Percentiles rank a stretch among this genome's conserved stretches.
These are phyloP conservation scores for Blastobotrys mokoenaii DNA, from an alignment of 805 yeast genomes.

Conservation along the genomic window DNA sequence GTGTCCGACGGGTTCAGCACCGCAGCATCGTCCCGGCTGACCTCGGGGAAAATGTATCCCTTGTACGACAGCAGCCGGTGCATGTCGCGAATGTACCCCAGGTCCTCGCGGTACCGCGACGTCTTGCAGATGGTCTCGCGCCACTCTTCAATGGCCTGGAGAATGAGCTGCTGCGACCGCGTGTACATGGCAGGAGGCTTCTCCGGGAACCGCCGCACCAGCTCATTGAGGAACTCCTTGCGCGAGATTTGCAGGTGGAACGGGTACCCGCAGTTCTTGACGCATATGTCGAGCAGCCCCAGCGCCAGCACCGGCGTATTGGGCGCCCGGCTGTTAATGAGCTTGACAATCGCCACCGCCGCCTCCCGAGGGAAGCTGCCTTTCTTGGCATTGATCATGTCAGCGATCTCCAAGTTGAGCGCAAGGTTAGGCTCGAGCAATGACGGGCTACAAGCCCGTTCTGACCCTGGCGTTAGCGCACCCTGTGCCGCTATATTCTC, in stretches of 20 bases:
- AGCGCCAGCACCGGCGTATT: constrained; percentile 80
- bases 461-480: constrained; percentile 25
- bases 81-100: constrained; percentile 92
- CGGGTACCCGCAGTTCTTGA: constrained; percentile 97
- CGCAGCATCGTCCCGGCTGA: constrained; percentile 83
- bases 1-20: constrained; percentile 86
- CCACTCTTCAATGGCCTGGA: constrained; percentile 96
- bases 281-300: constrained; percentile 70
- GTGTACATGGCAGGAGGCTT: constrained; percentile 89
- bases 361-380: constrained; percentile 90
- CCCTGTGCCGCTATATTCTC: not conserved
- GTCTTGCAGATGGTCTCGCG: constrained; percentile 88
- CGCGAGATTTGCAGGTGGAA: constrained; percentile 91
- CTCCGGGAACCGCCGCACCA: constrained; percentile 90
- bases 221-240: constrained; percentile 87
- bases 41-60: constrained; percentile 90
- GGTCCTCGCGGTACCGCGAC: constrained; percentile 81
- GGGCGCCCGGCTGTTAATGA: constrained; percentile 74
- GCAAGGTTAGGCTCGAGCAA: constrained; percentile 81
- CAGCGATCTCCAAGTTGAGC: constrained; percentile 86
- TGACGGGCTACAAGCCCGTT: constrained; percentile 82
- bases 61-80: constrained; percentile 80
- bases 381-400: constrained; percentile 84
- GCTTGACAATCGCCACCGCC: constrained; percentile 71
- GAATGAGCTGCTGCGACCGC: constrained; percentile 71